Evolutionary conservation across 2,329 filamentous ascomycete species (phyloP).

Genomic region (Venturia carpophila): DNA sequence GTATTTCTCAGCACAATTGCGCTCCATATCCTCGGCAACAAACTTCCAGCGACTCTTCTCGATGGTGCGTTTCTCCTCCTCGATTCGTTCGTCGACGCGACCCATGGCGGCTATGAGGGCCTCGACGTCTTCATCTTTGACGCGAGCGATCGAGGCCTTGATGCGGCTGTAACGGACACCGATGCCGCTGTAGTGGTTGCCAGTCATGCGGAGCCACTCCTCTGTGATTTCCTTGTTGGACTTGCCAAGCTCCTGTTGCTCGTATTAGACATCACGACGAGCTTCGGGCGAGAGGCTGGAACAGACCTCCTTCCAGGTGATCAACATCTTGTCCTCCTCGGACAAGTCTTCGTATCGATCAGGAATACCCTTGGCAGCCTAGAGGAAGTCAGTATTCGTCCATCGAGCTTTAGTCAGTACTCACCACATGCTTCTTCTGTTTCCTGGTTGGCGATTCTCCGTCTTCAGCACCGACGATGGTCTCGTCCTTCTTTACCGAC

Average conservation of each 20-base stretch:
- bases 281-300: no score
- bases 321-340: not conserved
- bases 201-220: not conserved
- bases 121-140: not conserved
- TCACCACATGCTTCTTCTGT: no score
- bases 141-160: not conserved
- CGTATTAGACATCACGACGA: no score
- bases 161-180: not conserved
- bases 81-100: not conserved
- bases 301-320: not conserved
- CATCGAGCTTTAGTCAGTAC: no score
- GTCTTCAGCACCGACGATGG: not conserved
- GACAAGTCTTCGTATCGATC: not conserved
- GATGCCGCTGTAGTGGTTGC: not conserved
- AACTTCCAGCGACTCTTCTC: not conserved
- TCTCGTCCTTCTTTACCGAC: not conserved
- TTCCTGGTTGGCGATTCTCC: not conserved
- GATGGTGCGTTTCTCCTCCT: not conserved
- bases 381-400: no score
- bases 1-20: not conserved
- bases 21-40: not conserved
- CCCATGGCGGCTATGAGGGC: not conserved
- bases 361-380: no score
- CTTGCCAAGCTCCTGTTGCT: not conserved
- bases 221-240: not conserved